Evolutionary conservation across 768 basidiomycete species (phyloP), one percentile per base, ranked within the genome.

Genomic region (Scleroderma citrinum): DNA sequence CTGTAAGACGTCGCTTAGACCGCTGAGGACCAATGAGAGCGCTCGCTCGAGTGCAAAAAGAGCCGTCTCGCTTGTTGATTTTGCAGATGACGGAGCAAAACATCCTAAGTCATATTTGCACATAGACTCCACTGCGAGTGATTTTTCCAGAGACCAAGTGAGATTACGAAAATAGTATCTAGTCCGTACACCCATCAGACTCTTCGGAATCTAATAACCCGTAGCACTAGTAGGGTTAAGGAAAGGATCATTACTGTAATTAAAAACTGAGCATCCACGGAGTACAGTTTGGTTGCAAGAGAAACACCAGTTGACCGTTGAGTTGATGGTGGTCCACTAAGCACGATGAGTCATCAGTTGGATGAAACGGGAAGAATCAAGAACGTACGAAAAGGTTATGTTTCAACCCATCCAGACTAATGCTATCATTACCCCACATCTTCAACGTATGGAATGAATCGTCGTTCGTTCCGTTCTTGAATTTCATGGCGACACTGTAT

Each of bases 401-500:
- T 36, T 64, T 56, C 23, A 66, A 3, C 17, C 38, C 31, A 10
- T 60, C 48, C 10, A 67, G 24, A 3, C 53, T 49, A 17, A 66
- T 51, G 38, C 21, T 66, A 29, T 64, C 32, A 30, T 58, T 51
- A 43, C 81, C 83, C 59, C 87, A 90, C 68, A 85, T 82, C 56
- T 85, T 76, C 59, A 88, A 63, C 38, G 80, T 76, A 48, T 73
- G 63, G 72, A 85, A 85, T 53, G 67, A 69, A 16, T 70, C 68
- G 47, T 73, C 60, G 8, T 47, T 39, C 21, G 88, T 87, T 26
- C 87, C 87, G 62, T 91, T 91, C 76, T 81, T 84, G 77, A 89
- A 88, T 66, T 78, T 83, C 78, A 90, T 73, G 55, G 87, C 80
- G 59, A 91, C 83, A 40, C 82, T 76, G 53, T 80, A 73, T 47